Evolutionary conservation across 2,329 filamentous ascomycete genomes (phyloP), one percentile per base, ranked within the genome.

Genomic region (Aspergillus sp.): DNA sequence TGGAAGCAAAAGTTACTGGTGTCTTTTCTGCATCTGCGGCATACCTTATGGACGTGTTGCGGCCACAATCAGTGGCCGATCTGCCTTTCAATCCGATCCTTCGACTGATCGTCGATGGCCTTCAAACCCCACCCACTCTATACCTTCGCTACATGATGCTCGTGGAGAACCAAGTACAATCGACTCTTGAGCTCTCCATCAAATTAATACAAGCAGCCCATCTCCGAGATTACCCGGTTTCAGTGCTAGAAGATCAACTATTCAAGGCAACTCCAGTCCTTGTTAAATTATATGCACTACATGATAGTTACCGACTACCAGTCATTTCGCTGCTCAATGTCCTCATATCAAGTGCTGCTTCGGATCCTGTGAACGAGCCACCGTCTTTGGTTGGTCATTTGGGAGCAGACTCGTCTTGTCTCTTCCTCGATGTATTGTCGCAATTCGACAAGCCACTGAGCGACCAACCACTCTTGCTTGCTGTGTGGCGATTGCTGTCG

Each of bases 361-460:
- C 80, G 48, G 57, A 70, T 40, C 71, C 75, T 11, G 70, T 77
- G 28, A 76, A 75, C n/a, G 90, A 96, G 54, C 89, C 90, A 1
- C 88, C 89, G n/a, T 96, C 91, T 6, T 75, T 98, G n/a, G 79
- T 98, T 19, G 90, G 90, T 29, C 89, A 95, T 60, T 74, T 98
- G 6, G 90, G 90, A 1, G 78, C 88, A 7, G 82, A 88, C 43
- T 83, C 88, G 7, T 88, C 90, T 8, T 89, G 88, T 56, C 85
- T 86, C 33, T 95, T 98, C 60, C 73, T 98, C 26, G 81, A 85
- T 48, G 74, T 93, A 5, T 71, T 97, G 6, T 83, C 87, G 5
- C 79, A 82, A 47, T 75, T 96, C 27, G 88, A 91, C 53, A 82
- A 81, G 52, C 89, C 90, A 4, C 78, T 93, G 45, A 74, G 79